phyloP scores from a whole-genome alignment of 257 asterid genomes.

The Solanum lycopersicoides region DNA sequence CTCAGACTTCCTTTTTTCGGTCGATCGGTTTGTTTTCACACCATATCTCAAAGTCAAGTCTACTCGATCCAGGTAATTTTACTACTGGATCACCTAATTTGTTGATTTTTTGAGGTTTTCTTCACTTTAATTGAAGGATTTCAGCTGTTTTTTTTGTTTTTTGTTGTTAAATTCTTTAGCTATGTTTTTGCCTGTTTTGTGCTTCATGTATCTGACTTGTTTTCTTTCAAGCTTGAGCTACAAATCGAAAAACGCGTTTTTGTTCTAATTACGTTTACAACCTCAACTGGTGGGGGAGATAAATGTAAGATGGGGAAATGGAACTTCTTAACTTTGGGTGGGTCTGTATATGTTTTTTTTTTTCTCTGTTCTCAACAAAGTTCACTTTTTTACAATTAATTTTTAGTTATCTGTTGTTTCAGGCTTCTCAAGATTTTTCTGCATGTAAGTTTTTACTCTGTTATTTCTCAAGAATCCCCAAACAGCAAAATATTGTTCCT shows the following conservation, averaged over 20 bases:
- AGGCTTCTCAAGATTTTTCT: not conserved
- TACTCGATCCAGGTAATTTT: not conserved
- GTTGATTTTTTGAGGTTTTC: not conserved
- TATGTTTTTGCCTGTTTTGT: not conserved
- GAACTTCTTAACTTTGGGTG: not conserved
- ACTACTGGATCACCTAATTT: constrained; percentile 6
- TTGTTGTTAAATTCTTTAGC: not conserved
- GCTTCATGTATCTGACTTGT: not conserved
- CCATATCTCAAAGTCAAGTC: not conserved
- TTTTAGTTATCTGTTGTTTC: not conserved
- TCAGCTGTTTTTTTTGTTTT: not conserved
- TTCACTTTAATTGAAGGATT: not conserved
- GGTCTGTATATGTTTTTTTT: not conserved
- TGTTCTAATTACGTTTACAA: not conserved
- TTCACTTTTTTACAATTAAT: not conserved
- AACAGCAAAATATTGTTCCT: not conserved
- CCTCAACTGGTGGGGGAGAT: not conserved
- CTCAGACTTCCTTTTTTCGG: constrained; percentile 7
- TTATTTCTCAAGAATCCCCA: not conserved
- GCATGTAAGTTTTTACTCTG: not conserved
- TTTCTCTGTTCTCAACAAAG: not conserved
- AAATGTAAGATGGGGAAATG: not conserved
- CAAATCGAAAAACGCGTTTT: not conserved
- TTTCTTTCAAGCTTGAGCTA: not conserved
- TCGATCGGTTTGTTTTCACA: constrained; percentile 8